Conservation (phyloP, 1,284 basidiomycete genomes). For the Apiotrichum siamense region DNA sequence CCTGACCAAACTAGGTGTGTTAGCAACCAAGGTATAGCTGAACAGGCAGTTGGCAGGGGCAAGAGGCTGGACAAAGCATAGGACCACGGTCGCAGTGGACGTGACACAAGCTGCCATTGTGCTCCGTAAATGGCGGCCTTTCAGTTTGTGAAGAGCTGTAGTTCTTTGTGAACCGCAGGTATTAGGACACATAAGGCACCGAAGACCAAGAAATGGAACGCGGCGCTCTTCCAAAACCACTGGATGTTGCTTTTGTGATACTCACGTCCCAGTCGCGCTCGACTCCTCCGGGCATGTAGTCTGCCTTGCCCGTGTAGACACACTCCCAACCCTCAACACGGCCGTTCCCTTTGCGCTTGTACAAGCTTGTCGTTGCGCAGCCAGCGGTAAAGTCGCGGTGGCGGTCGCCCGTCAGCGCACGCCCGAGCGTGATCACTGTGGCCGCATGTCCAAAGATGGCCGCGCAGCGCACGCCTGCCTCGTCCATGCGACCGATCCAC, state of each 20-base stretch:
- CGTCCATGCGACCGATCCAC: slow-evolving; percentile 36
- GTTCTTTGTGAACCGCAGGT: too few relatives aligned
- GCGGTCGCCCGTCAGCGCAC: slow-evolving; percentile 25
- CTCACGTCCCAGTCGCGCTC: slow-evolving; percentile 46
- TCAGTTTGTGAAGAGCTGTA: too few relatives aligned
- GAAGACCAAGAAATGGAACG: too few relatives aligned
- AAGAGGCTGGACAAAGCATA: too few relatives aligned
- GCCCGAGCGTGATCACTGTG: slow-evolving; percentile 46
- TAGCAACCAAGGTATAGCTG: not conserved
- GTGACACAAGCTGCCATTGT: too few relatives aligned
- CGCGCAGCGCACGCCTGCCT: slow-evolving; percentile 40
- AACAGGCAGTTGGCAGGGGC: too few relatives aligned
- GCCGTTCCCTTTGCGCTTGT: slow-evolving; percentile 24
- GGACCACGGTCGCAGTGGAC: not conserved
- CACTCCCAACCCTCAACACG: slow-evolving; percentile 27
- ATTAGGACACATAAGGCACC: not conserved
- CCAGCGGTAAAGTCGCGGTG: slow-evolving; percentile 37
- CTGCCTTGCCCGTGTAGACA: slow-evolving; percentile 38
- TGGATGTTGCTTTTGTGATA: not conserved
- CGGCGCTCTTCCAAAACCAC: too few relatives aligned
- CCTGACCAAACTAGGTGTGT: slow-evolving; percentile 32
- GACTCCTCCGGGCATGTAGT: slow-evolving; percentile 42
- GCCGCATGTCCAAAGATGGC: slow-evolving; percentile 52
- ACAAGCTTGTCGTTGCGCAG: slow-evolving; percentile 41
- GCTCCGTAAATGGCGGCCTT: too few relatives aligned